phyloP scores from a whole-genome alignment of 495 filamentous ascomycete genomes.

The Neurospora sp. region DNA sequence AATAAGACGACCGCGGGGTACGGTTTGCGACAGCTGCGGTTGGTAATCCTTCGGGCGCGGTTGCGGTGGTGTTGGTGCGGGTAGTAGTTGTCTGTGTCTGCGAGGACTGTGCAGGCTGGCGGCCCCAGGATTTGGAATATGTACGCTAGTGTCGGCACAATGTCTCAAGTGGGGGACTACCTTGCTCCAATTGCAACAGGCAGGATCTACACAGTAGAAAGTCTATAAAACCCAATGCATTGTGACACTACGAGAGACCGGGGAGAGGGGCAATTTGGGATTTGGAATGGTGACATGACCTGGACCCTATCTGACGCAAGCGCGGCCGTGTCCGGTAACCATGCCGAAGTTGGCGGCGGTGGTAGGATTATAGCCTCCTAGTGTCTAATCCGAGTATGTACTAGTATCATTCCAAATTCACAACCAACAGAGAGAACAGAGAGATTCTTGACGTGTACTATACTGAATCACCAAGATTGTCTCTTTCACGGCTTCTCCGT shows the following conservation, averaged over 20 bases:
- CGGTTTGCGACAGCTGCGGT: background rate
- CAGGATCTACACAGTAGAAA: background rate
- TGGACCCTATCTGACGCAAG: background rate
- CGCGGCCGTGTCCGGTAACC: background rate
- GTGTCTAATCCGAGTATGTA: background rate
- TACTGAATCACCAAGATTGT: background rate
- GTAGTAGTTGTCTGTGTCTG: constrained; percentile 3
- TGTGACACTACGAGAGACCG: background rate
- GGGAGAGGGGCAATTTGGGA: background rate
- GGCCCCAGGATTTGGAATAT: background rate
- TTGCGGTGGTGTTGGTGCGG: constrained; percentile 9
- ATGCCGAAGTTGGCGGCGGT: background rate
- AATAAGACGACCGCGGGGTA: background rate
- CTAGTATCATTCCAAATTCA: background rate
- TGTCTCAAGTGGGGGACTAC: background rate
- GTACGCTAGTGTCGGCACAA: background rate
- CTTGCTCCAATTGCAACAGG: background rate
- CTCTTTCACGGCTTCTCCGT: background rate
- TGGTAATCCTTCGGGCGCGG: background rate
- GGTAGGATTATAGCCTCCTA: background rate
- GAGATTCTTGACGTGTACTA: background rate
- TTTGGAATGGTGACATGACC: background rate
- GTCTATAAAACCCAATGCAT: background rate
- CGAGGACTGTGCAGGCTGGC: background rate
- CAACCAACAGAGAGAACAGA: background rate